phyloP scores from a whole-genome alignment of 2,329 filamentous ascomycete genomes.

The Scleromitrula shiraiana region DNA sequence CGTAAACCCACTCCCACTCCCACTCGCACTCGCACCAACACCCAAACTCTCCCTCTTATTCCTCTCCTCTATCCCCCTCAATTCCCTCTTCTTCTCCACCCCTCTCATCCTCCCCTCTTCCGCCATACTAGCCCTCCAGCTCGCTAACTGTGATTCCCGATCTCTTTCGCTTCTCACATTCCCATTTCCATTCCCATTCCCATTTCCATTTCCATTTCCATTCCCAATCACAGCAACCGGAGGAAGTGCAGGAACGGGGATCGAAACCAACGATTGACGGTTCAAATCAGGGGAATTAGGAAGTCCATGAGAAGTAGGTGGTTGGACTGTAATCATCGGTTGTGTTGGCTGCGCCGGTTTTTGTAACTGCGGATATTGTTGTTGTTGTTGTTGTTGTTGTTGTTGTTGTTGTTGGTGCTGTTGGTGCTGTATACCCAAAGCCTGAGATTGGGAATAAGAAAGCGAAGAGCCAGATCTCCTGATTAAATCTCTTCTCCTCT shows the following conservation, averaged over 20 bases:
- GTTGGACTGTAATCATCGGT: not conserved
- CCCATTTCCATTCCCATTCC: conserved; percentile 45
- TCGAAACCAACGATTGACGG: too few relatives aligned
- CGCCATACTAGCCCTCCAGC: conserved; percentile 52
- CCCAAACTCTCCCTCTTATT: conserved; percentile 69
- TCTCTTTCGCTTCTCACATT: too few relatives aligned
- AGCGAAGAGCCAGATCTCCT: conserved; percentile 63
- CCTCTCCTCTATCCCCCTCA: conserved; percentile 60
- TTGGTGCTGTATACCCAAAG: too few relatives aligned
- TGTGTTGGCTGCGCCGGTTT: conserved; percentile 25
- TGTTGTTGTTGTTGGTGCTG: conserved; percentile 9
- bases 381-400: conserved; percentile 21
- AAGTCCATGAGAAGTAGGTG: too few relatives aligned
- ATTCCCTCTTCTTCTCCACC: conserved; percentile 51
- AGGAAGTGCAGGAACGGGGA: conserved; percentile 35
- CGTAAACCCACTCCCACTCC: conserved; percentile 64
- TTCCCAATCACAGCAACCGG: conserved; percentile 29
- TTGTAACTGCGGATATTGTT: conserved; percentile 4
- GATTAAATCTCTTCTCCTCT: conserved; percentile 13
- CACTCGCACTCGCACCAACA: conserved; percentile 40
- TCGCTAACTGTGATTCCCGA: too few relatives aligned
- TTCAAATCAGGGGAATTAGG: conserved; percentile 50
- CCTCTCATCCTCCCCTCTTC: conserved; percentile 51
- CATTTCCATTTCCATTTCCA: conserved; percentile 38
- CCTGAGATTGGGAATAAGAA: too few relatives aligned